Evolutionary conservation across 2,329 filamentous ascomycete genomes (phyloP).

Genomic region (Pseudomassariella vexata): DNA sequence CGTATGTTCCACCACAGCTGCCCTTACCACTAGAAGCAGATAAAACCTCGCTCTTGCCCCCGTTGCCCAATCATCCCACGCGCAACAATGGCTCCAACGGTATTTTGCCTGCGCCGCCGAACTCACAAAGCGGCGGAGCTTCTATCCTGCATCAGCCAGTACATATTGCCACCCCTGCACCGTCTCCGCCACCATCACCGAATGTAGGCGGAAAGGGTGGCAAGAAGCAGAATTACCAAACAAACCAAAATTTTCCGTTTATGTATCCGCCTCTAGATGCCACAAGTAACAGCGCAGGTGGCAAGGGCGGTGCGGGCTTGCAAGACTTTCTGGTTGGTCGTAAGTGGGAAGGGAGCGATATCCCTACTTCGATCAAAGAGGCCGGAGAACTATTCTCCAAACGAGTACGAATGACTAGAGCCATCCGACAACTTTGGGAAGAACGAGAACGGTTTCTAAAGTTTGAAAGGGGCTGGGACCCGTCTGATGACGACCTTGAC

Average conservation of each 20-base stretch:
- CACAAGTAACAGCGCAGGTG: slow-evolving; percentile 82
- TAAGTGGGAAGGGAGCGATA: slow-evolving; percentile 88
- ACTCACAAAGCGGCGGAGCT: slow-evolving; percentile 50
- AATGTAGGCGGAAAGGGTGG: slow-evolving; percentile 81
- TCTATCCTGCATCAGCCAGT: slow-evolving; percentile 95
- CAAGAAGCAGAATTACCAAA: slow-evolving; percentile 99
- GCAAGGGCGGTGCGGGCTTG: slow-evolving; percentile 76
- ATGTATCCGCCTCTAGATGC: slow-evolving; percentile 91
- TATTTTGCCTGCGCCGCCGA: slow-evolving; percentile 51
- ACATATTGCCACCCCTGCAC: slow-evolving; percentile 96
- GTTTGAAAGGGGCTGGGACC: slow-evolving; percentile 84
- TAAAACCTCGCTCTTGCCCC: slow-evolving; percentile 84
- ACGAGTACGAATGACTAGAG: slow-evolving; percentile 84
- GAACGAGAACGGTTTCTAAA: slow-evolving; percentile 87
- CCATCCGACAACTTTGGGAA: slow-evolving; percentile 90
- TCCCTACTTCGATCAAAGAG: slow-evolving; percentile 91
- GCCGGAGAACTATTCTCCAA: slow-evolving; percentile 88
- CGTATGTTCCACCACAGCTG: slow-evolving; percentile 84
- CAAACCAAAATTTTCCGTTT: slow-evolving; percentile 97
- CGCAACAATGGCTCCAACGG: slow-evolving; percentile 55
- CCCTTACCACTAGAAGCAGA: slow-evolving; percentile 82
- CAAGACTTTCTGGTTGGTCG: slow-evolving; percentile 77
- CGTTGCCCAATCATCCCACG: slow-evolving; percentile 68
- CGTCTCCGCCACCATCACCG: slow-evolving; percentile 90
- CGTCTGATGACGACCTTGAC: slow-evolving; percentile 37